phyloP scores from a whole-genome alignment of 2,329 filamentous ascomycete species.

The Chalara sp. region DNA sequence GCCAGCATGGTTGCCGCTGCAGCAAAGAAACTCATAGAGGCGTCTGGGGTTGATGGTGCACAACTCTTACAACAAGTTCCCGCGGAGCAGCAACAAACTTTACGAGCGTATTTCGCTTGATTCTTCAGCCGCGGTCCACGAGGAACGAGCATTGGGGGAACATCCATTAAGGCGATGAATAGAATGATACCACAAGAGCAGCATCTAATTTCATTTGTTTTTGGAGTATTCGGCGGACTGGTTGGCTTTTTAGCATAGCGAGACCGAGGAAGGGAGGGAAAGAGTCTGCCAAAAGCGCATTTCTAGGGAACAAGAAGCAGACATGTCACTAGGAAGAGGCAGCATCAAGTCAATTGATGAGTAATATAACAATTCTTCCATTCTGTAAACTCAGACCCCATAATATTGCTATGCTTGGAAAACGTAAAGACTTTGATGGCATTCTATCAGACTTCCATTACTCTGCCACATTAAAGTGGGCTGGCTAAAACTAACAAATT shows the following conservation, averaged over 20 bases:
- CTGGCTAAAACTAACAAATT: too few relatives aligned
- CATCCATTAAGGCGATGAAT: conserved; percentile 12
- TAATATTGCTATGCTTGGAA: too few relatives aligned
- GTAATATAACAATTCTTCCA: too few relatives aligned
- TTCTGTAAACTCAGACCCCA: too few relatives aligned
- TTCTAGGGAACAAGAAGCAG: too few relatives aligned
- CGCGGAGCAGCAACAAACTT: conserved; percentile 72
- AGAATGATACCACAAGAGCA: conserved; percentile 23
- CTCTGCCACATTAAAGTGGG: too few relatives aligned
- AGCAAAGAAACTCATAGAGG: conserved; percentile 70
- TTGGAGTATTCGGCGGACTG: conserved; percentile 5
- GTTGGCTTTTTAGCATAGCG: conserved; percentile 18
- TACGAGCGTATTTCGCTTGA: conserved; percentile 72
- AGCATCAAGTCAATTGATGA: too few relatives aligned
- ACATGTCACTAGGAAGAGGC: too few relatives aligned
- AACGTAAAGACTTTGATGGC: too few relatives aligned
- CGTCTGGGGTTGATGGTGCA: conserved; percentile 67
- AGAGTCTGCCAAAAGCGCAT: too few relatives aligned
- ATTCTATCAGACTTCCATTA: too few relatives aligned
- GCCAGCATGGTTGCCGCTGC: conserved; percentile 69
- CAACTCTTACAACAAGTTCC: conserved; percentile 70
- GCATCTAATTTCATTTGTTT: conserved; percentile 11
- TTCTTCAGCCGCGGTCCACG: not conserved
- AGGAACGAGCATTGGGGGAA: conserved; percentile 2
- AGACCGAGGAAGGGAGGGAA: not conserved